Conservation (phyloP, 2,329 filamentous ascomycete genomes). For the Amylocarpus encephaloides region DNA sequence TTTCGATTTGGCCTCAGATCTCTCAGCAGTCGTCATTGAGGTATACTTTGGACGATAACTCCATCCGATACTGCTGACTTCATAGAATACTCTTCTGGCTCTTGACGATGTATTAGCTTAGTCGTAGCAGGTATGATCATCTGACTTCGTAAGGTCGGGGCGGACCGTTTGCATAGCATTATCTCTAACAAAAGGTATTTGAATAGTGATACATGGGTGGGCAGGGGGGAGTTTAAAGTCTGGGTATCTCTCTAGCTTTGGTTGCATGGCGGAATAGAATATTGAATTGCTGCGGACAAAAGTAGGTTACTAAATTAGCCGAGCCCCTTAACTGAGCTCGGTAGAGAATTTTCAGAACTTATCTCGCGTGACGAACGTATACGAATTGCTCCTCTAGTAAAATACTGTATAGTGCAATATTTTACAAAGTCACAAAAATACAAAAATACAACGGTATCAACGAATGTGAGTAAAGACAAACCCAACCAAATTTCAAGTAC, state of each 20-base stretch:
- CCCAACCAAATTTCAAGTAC: no score
- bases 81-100: conserved; percentile 48
- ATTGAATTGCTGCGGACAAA: conserved; percentile 34
- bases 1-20: conserved; percentile 1
- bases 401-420: no score
- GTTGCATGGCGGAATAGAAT: conserved; percentile 40
- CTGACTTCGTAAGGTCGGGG: conserved; percentile 16
- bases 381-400: no score
- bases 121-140: not conserved
- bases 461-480: no score
- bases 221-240: conserved; percentile 29
- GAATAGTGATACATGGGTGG: conserved; percentile 42
- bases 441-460: no score
- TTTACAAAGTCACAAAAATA: no score
- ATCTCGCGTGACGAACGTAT: no score
- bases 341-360: no score
- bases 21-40: conserved; percentile 1
- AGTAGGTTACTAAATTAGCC: conserved; percentile 18
- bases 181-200: conserved; percentile 57
- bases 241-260: conserved; percentile 22
- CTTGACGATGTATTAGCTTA: conserved; percentile 42
- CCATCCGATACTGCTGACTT: conserved; percentile 51
- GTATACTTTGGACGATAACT: conserved; percentile 44
- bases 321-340: no score
- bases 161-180: conserved; percentile 55